Conservation (phyloP, 768 basidiomycete species). For the Rhizopogon salebrosus region DNA sequence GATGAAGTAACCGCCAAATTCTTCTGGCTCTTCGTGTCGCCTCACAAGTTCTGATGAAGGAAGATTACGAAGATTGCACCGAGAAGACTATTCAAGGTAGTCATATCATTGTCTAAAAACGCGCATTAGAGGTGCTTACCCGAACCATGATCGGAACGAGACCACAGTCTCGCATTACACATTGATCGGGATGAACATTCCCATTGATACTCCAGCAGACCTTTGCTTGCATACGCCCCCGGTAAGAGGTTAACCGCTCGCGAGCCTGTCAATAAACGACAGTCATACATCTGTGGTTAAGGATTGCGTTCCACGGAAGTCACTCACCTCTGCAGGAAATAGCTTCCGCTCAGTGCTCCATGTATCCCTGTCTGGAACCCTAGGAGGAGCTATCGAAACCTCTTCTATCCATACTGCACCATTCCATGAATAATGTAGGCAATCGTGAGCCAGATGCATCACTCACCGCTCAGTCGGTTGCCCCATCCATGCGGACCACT, state of each 20-base stretch:
- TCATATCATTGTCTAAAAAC: slow-evolving; percentile 1
- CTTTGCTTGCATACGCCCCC: slow-evolving; percentile 83
- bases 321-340: slow-evolving; percentile 81
- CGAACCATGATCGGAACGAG: slow-evolving; percentile 95
- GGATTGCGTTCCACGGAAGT: not conserved
- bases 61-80: slow-evolving; percentile 87
- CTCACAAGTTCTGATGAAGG: slow-evolving; percentile 82
- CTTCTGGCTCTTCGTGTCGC: slow-evolving; percentile 94
- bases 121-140: slow-evolving; percentile 43
- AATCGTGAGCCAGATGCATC: slow-evolving; percentile 4
- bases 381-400: slow-evolving; percentile 77
- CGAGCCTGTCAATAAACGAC: slow-evolving; percentile 56
- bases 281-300: not conserved
- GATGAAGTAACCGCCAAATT: slow-evolving; percentile 98
- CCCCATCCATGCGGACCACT: slow-evolving; percentile 61
- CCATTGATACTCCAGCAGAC: slow-evolving; percentile 75
- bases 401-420: slow-evolving; percentile 86
- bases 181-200: slow-evolving; percentile 61
- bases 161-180: slow-evolving; percentile 80
- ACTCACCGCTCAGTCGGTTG: slow-evolving; percentile 81
- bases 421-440: slow-evolving; percentile 5
- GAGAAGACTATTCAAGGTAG: slow-evolving; percentile 55
- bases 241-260: slow-evolving; percentile 89
- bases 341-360: slow-evolving; percentile 69
- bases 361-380: slow-evolving; percentile 81